phyloP scores from a whole-genome alignment of 2,329 filamentous ascomycete species.

The Paraconiothyrium sp. region DNA sequence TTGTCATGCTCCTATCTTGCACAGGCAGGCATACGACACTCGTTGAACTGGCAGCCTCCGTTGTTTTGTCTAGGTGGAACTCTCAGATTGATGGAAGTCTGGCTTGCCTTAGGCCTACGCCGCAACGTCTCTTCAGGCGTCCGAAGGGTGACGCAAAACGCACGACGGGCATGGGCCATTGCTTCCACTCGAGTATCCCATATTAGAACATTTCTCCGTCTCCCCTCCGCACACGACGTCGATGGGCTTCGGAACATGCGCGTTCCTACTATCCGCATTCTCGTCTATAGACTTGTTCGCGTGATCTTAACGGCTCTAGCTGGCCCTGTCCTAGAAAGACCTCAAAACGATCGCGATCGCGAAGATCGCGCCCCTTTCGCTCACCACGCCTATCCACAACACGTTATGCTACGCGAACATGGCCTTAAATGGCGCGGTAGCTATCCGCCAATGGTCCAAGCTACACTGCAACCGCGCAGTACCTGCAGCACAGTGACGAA shows the following conservation, averaged over 20 bases:
- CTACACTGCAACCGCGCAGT: neutral
- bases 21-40: neutral
- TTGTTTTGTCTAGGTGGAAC: neutral
- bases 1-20: neutral
- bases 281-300: neutral
- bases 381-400: neutral
- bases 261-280: neutral
- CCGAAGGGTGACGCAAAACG: neutral
- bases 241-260: neutral
- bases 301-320: neutral
- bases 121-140: neutral
- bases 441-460: neutral
- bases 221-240: neutral
- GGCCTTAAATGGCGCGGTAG: neutral
- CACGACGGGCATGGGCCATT: neutral
- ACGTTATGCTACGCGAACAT: neutral
- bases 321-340: neutral
- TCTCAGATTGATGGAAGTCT: too few species aligned
- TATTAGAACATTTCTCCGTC: neutral
- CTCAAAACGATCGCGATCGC: neutral
- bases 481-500: conserved; percentile 18
- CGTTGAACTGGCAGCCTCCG: neutral
- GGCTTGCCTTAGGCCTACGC: neutral
- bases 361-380: neutral
- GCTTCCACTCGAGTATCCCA: neutral